Conservation (phyloP, 2,329 filamentous ascomycete genomes). For the Xylariaceae sp. region DNA sequence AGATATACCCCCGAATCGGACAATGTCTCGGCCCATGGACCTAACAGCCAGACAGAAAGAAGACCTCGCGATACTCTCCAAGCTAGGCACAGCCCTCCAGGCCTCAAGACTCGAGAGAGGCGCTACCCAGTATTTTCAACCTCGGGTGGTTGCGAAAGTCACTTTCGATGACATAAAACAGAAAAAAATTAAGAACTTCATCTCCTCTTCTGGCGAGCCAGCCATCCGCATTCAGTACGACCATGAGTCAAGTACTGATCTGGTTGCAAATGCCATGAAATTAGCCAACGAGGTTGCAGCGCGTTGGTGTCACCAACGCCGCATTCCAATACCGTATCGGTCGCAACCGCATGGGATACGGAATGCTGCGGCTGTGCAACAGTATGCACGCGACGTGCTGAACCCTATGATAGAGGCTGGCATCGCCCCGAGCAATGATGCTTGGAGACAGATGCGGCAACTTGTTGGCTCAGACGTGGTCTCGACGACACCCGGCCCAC, state of each 20-base stretch:
- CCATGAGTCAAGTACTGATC: constrained; percentile 26
- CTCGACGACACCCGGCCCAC: constrained; percentile 49
- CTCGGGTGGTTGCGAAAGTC: constrained; percentile 41
- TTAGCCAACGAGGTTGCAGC: constrained; percentile 60
- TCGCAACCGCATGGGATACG: constrained; percentile 41
- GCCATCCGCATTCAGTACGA: constrained; percentile 43
- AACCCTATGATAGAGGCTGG: constrained; percentile 38
- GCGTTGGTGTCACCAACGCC: constrained; percentile 54
- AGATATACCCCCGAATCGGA: constrained; percentile 31
- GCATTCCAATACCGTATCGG: constrained; percentile 58
- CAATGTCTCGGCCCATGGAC: constrained; percentile 41
- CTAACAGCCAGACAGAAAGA: constrained; percentile 40
- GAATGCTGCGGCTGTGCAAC: constrained; percentile 36
- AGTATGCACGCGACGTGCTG: constrained; percentile 36
- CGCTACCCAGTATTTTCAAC: constrained; percentile 46
- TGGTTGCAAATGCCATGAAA: constrained; percentile 54
- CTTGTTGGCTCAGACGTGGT: constrained; percentile 50
- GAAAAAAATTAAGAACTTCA: constrained; percentile 21
- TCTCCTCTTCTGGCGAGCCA: constrained; percentile 44
- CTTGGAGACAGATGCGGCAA: constrained; percentile 31
- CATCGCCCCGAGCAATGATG: constrained; percentile 27
- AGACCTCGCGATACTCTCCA: constrained; percentile 45
- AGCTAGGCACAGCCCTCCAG: constrained; percentile 45
- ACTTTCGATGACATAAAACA: constrained; percentile 36
- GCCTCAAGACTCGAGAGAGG: constrained; percentile 42